Percentiles rank a stretch among this genome's conserved stretches.
These are phyloP conservation scores for Eucalyptus decipiens DNA, from an alignment of 345 rosid genomes.

Conservation along the genomic window DNA sequence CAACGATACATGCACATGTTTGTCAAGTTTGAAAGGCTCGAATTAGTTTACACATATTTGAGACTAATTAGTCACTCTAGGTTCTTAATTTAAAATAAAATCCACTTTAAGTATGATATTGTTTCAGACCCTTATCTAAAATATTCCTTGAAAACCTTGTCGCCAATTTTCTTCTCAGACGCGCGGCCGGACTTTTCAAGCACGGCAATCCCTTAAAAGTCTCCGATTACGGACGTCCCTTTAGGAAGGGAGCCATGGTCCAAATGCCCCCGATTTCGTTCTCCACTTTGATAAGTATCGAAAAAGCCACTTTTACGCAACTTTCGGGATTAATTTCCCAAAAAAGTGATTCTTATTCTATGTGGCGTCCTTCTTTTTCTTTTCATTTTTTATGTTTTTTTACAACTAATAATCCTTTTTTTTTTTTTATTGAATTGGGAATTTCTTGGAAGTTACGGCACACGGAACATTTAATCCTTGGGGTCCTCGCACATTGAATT, in stretches of 20 bases:
- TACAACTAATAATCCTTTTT: not conserved
- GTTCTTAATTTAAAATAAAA: not conserved
- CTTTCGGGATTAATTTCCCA: not conserved
- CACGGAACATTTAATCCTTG: not conserved
- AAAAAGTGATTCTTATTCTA: not conserved
- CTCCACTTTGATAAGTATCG: not conserved
- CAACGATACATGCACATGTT: not conserved
- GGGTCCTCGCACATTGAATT: not conserved
- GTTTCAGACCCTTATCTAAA: not conserved
- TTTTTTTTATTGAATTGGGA: not conserved
- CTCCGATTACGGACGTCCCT: not conserved
- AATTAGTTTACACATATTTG: not conserved
- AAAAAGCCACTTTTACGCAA: not conserved
- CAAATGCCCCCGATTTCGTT: not conserved
- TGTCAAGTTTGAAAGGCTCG: not conserved
- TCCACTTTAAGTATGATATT: accelerated
- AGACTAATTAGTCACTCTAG: accelerated
- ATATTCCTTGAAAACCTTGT: not conserved
- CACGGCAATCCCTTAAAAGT: not conserved
- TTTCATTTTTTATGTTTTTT: not conserved
- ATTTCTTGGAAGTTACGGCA: not conserved
- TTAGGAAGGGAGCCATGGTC: not conserved
- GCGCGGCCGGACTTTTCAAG: not conserved
- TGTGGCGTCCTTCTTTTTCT: not conserved
- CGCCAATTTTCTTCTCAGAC: not conserved